Evolutionary conservation across 306 rosid species (phyloP), one percentile per base, ranked within the genome.

Genomic region (Astragalus membranaceus): DNA sequence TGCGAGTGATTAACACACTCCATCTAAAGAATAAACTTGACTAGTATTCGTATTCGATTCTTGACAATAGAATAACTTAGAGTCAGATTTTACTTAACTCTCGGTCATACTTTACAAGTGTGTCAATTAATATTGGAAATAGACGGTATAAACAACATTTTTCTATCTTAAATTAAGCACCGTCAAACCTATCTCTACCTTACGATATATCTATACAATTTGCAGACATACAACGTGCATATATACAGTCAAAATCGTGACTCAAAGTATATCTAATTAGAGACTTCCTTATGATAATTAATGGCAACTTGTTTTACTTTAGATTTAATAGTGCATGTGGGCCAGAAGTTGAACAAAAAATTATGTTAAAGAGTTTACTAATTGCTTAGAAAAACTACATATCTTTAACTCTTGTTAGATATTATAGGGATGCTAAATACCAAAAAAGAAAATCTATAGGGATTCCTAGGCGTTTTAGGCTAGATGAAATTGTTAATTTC

Each of bases 321-420:
- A 53, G 43, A 33, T 15, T n/a, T 13, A 26, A 26, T 26, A 26
- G 10, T 29, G 47, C 72, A 64, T 39, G 64, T 63, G 56, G 26
- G 33, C 44, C n/a, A 62, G 33, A 41, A 61, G 26, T 39, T 63
- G 35, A 71, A 26, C 14, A 13, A 39, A 59, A 7, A 51, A 62
- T 50, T 8, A 39, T 37, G 20, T n/a, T 41, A 61, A 47, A 47
- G 58, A 13, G 70, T 73, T 56, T 75, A 75, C 49, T 39, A 15
- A 50, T 49, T 12, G 15, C 49, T 49, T 59, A 37, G 29, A 37
- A 67, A 67, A 68, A 68, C 49, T 59, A 74, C 62, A 74, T 7
- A 29, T 44, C 50, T 65, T 55, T 74, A 51, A 54, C 50, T 16
- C 59, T 37, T 73, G 33, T 14, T 15, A 50, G 17, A 42, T 30